Conservation (phyloP, 495 filamentous ascomycete species). For the Penicillium malachiteum region DNA sequence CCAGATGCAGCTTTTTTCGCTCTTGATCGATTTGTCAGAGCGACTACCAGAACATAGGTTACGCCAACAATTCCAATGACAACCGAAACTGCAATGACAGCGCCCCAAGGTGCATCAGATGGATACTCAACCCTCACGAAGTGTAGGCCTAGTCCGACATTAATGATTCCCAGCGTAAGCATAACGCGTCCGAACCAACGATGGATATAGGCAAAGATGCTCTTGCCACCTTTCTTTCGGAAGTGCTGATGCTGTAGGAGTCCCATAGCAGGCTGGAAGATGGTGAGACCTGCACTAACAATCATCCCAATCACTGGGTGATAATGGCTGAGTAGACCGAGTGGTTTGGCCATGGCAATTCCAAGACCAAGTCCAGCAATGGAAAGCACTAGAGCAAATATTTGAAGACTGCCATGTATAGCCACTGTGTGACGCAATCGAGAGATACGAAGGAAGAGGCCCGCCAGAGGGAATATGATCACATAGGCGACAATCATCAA, state of each 20-base stretch:
- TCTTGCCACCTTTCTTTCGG: constrained; percentile 45
- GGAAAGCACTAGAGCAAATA: constrained; percentile 53
- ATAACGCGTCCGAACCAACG: constrained; percentile 68
- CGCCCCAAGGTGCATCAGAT: constrained; percentile 26
- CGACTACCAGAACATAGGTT: constrained; percentile 37
- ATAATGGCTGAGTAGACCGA: constrained; percentile 18
- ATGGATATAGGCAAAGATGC: constrained; percentile 57
- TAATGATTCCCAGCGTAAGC: constrained; percentile 65
- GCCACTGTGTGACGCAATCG: constrained; percentile 28
- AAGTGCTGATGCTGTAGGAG: constrained; percentile 58
- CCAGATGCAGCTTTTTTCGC: too few relatives aligned
- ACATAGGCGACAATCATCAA: constrained; percentile 42
- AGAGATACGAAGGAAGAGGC: constrained; percentile 43
- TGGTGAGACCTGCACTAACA: constrained; percentile 51
- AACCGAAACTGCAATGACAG: constrained; percentile 58
- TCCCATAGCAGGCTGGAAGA: constrained; percentile 65
- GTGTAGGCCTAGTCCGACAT: constrained; percentile 65
- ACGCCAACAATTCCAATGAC: constrained; percentile 54
- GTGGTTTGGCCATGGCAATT: constrained; percentile 42
- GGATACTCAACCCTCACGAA: constrained; percentile 32
- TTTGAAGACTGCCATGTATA: constrained; percentile 60
- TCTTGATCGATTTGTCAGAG: too few relatives aligned
- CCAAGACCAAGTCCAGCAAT: constrained; percentile 64
- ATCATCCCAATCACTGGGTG: constrained; percentile 59
- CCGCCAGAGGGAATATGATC: constrained; percentile 51